phyloP scores from a whole-genome alignment of 805 yeast genomes.

The Candida ovalis region DNA sequence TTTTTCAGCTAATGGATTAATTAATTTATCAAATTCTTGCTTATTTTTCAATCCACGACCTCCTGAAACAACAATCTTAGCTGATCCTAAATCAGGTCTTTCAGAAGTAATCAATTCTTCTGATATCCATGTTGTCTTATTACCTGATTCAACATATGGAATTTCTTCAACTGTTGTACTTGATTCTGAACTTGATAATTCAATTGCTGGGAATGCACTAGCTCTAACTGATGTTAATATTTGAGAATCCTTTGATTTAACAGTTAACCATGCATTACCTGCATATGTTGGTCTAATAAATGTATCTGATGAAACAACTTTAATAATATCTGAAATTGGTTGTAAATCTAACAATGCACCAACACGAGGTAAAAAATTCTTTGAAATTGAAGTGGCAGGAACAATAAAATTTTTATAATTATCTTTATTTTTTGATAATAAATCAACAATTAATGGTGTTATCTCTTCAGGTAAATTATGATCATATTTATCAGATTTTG shows the following conservation, averaged over 20 bases:
- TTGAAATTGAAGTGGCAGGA: constrained; percentile 85
- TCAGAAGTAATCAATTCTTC: constrained; percentile 73
- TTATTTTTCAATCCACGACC: constrained; percentile 92
- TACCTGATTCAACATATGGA: constrained; percentile 34
- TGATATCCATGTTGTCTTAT: constrained; percentile 61
- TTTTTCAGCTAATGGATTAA: constrained; percentile 80
- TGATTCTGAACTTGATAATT: constrained; percentile 30
- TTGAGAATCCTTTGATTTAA: constrained; percentile 61
- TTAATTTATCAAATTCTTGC: constrained; percentile 73
- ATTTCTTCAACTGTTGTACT: constrained; percentile 46
- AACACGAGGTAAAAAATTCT: constrained; percentile 78
- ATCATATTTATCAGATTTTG: constrained; percentile 55
- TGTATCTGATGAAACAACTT: constrained; percentile 61
- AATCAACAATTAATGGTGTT: constrained; percentile 58
- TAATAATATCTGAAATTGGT: constrained; percentile 79
- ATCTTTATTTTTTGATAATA: constrained; percentile 35
- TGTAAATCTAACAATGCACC: constrained; percentile 84
- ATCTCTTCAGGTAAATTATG: constrained; percentile 77
- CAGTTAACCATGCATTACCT: constrained; percentile 87
- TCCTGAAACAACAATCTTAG: constrained; percentile 79
- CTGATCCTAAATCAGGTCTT: constrained; percentile 88
- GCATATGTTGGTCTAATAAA: constrained; percentile 95
- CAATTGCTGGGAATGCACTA: constrained; percentile 63
- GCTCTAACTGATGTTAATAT: constrained; percentile 77
- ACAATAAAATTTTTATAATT: constrained; percentile 67